A percentile compares a stretch with the other conserved stretches of the same genome.
Conservation (phyloP, 441 rosid genomes). For the Aquilaria agallochum region DNA sequence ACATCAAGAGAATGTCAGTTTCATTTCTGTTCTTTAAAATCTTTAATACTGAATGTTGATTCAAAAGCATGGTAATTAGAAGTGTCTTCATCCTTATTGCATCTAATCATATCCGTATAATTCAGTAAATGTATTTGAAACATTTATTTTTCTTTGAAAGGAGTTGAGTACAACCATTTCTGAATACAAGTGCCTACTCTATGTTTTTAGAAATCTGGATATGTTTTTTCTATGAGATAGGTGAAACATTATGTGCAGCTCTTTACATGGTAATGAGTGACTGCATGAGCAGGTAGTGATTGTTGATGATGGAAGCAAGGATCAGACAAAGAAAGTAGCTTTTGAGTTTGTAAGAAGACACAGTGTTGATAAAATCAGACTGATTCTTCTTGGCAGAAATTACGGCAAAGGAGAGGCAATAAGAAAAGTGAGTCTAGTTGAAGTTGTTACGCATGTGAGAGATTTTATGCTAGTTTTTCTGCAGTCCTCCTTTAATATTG, state of each 20-base stretch:
- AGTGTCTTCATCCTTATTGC: no score
- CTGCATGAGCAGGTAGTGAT: conserved; percentile 59
- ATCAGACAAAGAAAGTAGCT: conserved; percentile 80
- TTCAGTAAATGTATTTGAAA: no score
- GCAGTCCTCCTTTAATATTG: conserved; percentile 15
- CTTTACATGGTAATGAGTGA: conserved; percentile 2
- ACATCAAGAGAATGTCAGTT: no score
- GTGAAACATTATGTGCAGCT: not conserved
- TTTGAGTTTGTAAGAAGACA: conserved; percentile 65
- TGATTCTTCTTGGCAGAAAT: conserved; percentile 85
- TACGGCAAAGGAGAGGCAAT: conserved; percentile 99
- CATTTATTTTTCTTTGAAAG: no score
- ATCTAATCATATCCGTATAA: no score
- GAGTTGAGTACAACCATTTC: no score
- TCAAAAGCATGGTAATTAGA: no score
- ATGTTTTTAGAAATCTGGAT: not conserved
- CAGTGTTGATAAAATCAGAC: conserved; percentile 71
- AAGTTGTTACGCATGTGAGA: conserved; percentile 6
- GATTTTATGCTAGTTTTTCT: not conserved
- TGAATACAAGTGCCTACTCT: no score
- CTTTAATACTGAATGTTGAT: no score
- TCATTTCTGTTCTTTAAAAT: no score
- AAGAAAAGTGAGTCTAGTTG: conserved; percentile 74
- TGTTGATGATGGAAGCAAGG: conserved; percentile 96
- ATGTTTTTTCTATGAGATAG: not conserved